Conservation (phyloP, 805 yeast genomes). For the Hanseniaspora valbyensis region DNA sequence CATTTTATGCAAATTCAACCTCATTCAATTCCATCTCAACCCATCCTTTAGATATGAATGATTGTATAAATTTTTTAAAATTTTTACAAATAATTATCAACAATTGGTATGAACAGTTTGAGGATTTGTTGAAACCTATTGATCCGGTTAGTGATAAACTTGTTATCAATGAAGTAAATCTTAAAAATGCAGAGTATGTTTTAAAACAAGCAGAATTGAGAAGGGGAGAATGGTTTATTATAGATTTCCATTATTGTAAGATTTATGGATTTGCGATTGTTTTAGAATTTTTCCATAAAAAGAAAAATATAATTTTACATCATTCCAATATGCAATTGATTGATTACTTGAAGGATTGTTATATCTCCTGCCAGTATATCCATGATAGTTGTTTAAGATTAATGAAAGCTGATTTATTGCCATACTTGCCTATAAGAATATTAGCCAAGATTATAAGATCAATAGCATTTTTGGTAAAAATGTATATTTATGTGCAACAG, state of each 20-base stretch:
- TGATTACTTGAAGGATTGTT: conserved; percentile 10
- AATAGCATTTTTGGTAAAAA: conserved; percentile 80
- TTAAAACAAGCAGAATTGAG: conserved; percentile 31
- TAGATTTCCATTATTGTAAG: conserved; percentile 77
- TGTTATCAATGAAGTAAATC: conserved; percentile 22
- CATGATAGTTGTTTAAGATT: conserved; percentile 27
- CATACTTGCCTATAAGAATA: conserved; percentile 89
- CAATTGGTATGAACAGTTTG: conserved; percentile 63
- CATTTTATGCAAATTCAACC: conserved; percentile 6
- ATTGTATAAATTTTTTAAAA: conserved; percentile 58
- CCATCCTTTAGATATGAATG: conserved; percentile 38
- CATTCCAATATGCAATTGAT: conserved; percentile 12
- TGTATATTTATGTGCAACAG: conserved; percentile 48
- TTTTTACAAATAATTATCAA: conserved; percentile 67
- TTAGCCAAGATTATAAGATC: conserved; percentile 75
- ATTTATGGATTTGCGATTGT: conserved; percentile 35
- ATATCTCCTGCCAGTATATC: conserved; percentile 9
- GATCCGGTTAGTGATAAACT: conserved; percentile 32
- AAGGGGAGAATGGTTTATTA: conserved; percentile 59
- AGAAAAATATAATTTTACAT: conserved; percentile 11
- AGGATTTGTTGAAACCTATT: conserved; percentile 42
- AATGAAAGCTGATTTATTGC: conserved; percentile 49
- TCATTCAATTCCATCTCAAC: conserved; percentile 12
- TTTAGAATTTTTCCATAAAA: conserved; percentile 28
- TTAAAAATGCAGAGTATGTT: conserved; percentile 28